Base-by-base conservation (phyloP, 371 early-diverging fungal species). In the Globomyces sp. region DNA sequence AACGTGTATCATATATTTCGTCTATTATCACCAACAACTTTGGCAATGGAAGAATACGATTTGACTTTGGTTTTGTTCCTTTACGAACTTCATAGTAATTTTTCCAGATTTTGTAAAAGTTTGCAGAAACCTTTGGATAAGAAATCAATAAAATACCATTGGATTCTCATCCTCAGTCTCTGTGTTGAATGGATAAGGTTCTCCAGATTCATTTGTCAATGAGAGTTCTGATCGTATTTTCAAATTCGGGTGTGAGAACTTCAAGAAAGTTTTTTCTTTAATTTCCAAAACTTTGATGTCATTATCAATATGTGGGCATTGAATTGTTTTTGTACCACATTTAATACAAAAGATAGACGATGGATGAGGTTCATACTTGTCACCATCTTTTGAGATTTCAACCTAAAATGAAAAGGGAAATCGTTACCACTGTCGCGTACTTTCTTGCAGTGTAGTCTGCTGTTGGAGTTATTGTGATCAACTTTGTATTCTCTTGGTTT, bases 1-100 rank as follows among this genome's bases (percentile, higher is more conserved):
- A 74, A 44, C 76, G 58, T 4, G 57, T 51, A 6, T 78, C 77
- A 45, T 77, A 77, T 3, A 78, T 57, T 49, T 80, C 81, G 42
- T 77, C 72, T n/a, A 80, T 77, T n/a, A 79, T 46, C 3, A 62
- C 65, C 0, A 74, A 48, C 4, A 77, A n/a, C 40, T 73, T 68
- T 10, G 61, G 65, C 13, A 74, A 39, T 43, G 70, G 45, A 42
- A 73, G 68, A 2, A 46, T 40, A 13, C 80, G 41, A 9, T 63
- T 59, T n/a, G 64, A 47, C 49, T 52, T 58, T 24, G 77, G 74
- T 50, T 71, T 71, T 13, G 49, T 47, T 0, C 79, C 81, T 1
- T 53, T 50, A 3, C 71, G 43, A 2, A 11, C 52, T 3, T 73
- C 72, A 67, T 78, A 78, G 55, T 66, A 80, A 13, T 77, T 72